Evolutionary conservation across 208 protist species (phyloP).

Genomic region (Acanthamoeba royreba): DNA sequence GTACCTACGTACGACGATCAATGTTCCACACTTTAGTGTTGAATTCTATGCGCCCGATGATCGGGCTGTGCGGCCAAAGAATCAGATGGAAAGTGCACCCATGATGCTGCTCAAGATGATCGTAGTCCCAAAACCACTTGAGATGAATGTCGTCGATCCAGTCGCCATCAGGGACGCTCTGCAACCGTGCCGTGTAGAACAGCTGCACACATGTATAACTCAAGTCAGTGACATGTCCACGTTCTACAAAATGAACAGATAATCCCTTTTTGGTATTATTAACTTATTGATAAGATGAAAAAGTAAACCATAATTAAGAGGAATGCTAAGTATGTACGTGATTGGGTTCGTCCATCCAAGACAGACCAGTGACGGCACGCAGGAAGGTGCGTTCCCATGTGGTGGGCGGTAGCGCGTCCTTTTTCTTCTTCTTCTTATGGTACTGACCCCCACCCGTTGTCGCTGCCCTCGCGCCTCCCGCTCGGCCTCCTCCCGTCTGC

Average conservation of each 20-base stretch:
- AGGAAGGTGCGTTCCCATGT: neutral
- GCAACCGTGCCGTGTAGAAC: neutral
- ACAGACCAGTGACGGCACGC: neutral
- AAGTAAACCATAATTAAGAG: neutral
- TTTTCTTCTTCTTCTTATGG: neutral
- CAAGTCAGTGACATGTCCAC: too few relatives aligned
- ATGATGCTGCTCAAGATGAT: neutral
- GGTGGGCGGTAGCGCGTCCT: neutral
- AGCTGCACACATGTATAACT: neutral
- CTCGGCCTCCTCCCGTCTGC: neutral
- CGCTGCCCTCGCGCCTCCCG: neutral
- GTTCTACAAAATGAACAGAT: neutral
- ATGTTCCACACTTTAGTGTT: too few relatives aligned
- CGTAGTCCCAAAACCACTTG: neutral
- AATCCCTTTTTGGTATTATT: neutral
- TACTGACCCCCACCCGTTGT: too few relatives aligned
- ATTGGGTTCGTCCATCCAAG: neutral
- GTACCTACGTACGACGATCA: neutral
- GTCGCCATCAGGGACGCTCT: conserved; percentile 29
- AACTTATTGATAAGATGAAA: too few relatives aligned
- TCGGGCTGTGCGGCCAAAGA: too few relatives aligned
- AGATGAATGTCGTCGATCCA: neutral
- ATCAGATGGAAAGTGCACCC: neutral
- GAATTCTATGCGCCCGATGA: too few relatives aligned
- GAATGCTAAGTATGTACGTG: neutral